Evolutionary conservation across 2,329 filamentous ascomycete species (phyloP).

Genomic region (Phoma sp.): DNA sequence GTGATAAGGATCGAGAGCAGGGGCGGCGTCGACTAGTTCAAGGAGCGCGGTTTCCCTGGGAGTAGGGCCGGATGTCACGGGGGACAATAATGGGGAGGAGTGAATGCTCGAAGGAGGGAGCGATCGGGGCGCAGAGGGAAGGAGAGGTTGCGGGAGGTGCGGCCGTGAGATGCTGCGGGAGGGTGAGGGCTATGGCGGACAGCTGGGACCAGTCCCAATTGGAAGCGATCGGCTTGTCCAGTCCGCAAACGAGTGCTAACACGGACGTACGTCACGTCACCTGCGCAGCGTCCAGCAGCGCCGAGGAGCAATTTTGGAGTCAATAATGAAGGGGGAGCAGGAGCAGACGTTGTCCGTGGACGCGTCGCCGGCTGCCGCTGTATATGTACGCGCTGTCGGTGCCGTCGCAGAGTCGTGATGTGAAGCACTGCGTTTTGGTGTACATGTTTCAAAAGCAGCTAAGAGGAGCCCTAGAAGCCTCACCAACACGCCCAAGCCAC

Average conservation of each 20-base stretch:
- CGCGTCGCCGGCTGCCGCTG: slow-evolving; percentile 1
- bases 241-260: slow-evolving; percentile 36
- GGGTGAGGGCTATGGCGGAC: slow-evolving; percentile 29
- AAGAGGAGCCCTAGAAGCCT: slow-evolving; percentile 15
- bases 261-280: slow-evolving; percentile 37
- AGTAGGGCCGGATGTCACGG: slow-evolving; percentile 35
- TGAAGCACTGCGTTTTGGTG: slow-evolving; percentile 34
- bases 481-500: slow-evolving; percentile 18
- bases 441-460: slow-evolving; percentile 32
- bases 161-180: slow-evolving; percentile 26
- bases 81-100: slow-evolving; percentile 42
- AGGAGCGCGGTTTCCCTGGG: slow-evolving; percentile 50
- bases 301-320: slow-evolving; percentile 18
- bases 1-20: slow-evolving; percentile 49
- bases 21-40: slow-evolving; percentile 43
- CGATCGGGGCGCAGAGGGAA: slow-evolving; percentile 40
- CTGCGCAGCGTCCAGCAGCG: slow-evolving; percentile 24
- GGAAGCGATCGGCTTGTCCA: slow-evolving; percentile 37
- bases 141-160: slow-evolving; percentile 23
- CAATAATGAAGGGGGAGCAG: slow-evolving; percentile 12
- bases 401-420: slow-evolving; percentile 31
- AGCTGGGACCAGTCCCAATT: slow-evolving; percentile 23
- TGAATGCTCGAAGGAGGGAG: slow-evolving; percentile 50
- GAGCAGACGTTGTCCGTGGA: not conserved
- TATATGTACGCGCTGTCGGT: slow-evolving; percentile 20